Conservation (phyloP, 140 eudicot genomes). For the Bidens hawaiensis region DNA sequence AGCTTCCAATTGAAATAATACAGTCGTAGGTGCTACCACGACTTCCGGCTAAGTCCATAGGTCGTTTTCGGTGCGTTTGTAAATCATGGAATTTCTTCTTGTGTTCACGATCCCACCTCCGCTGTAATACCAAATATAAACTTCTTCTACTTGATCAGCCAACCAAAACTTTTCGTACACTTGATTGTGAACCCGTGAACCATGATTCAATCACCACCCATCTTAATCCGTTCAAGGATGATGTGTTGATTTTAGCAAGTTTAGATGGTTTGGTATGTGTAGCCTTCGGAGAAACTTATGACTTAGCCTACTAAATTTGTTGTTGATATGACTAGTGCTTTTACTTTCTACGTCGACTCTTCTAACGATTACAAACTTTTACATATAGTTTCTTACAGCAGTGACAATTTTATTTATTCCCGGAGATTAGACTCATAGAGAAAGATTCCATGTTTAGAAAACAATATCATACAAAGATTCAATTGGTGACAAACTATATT, state of each 20-base stretch:
- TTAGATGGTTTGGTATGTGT: constrained; percentile 2
- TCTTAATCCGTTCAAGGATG: background rate
- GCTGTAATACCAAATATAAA: background rate
- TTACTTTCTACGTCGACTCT: background rate
- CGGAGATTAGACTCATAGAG: too few relatives aligned
- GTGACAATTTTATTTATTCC: background rate
- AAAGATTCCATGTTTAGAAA: too few relatives aligned
- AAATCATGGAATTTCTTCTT: background rate
- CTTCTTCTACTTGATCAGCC: background rate
- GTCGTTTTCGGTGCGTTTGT: background rate
- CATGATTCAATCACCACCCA: background rate
- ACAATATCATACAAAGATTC: too few relatives aligned
- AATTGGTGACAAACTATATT: too few relatives aligned
- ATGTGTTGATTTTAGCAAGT: background rate
- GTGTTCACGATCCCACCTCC: background rate
- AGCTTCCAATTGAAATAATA: background rate
- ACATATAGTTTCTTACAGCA: background rate
- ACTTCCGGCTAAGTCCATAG: background rate
- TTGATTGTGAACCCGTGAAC: background rate
- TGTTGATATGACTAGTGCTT: background rate
- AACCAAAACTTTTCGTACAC: background rate
- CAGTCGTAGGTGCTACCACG: background rate
- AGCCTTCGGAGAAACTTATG: background rate
- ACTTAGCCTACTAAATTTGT: background rate
- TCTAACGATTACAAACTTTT: constrained; percentile 1